Evolutionary conservation across 1,284 basidiomycete species (phyloP), one percentile per base, ranked within the genome.

Genomic region (Ganoderma boninense): DNA sequence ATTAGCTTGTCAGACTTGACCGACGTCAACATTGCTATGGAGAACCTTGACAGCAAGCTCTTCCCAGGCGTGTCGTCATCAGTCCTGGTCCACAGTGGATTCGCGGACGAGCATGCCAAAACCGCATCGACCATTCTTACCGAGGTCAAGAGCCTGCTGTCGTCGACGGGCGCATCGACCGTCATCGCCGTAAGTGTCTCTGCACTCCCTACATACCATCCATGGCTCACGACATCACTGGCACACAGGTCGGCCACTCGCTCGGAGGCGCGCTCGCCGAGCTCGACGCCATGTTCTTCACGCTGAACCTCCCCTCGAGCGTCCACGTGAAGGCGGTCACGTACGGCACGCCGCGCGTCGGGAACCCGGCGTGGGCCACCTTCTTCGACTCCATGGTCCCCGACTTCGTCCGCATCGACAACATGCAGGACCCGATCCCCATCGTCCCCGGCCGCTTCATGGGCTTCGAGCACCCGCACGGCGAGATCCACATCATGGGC

Each of bases 31-130:
- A 78, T 88, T 29, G 6, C 64, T 35, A 62, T 72, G 67, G 63
- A 66, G 29, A 62, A 52, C 10, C 81, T 87, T 46, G 79, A 87
- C 74, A 69, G 82, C 1, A 77, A 72, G 0, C 80, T 89, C 14
- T 90, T 89, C 80, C 87, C 87, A 0, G 85, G 84, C 11, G 79
- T 86, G 20, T 78, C 85, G 0, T 78, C 76, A 0, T 75, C 65
- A 49, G 80, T 86, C 4, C 71, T 79, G 64, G 84, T 86, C 11
- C 89, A 89, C 68, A 71, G 79, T 35, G 88, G 88, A 0, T 89
- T 89, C 78, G 79, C 81, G 7, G 76, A 84, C 64, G 83, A 84
- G 65, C 87, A 89, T 68, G 83, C 82, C 10, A 69, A 78, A 66
- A 84, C 83, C 4, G 85, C 84, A 0, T 26, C 69, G 0, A 70